phyloP scores from a whole-genome alignment of 1,139 yeast species.

The Nadsonia commutata region DNA sequence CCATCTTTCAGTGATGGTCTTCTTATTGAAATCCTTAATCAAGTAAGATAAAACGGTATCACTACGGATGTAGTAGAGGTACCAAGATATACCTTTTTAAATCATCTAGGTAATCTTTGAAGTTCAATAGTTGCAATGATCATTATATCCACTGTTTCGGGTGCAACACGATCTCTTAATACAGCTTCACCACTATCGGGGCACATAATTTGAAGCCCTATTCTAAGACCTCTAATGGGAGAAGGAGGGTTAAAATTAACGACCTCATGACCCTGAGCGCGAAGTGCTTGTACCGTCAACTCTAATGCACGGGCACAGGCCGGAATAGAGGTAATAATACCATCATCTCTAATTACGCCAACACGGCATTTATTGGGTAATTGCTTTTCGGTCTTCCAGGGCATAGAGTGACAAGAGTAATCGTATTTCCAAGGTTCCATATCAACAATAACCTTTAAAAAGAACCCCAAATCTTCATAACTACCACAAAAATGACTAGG shows the following conservation, averaged over 20 bases:
- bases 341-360: constrained; percentile 32
- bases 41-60: constrained; percentile 29
- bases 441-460: constrained; percentile 40
- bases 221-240: constrained; percentile 25
- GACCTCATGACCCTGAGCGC: constrained; percentile 42
- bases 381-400: constrained; percentile 34
- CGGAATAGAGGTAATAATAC: constrained; percentile 41
- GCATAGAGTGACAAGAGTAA: constrained; percentile 37
- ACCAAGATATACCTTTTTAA: constrained; percentile 25
- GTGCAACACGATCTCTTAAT: constrained; percentile 19
- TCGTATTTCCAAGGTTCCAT: constrained; percentile 57
- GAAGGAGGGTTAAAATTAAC: constrained; percentile 40
- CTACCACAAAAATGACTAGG: constrained; percentile 37
- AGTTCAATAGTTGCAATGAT: constrained; percentile 20
- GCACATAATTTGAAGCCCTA: constrained; percentile 25
- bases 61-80: constrained; percentile 19
- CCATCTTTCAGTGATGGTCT: constrained; percentile 26
- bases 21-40: constrained; percentile 25
- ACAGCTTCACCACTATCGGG: constrained; percentile 24
- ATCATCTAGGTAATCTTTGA: constrained; percentile 22
- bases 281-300: constrained; percentile 31
- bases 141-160: constrained; percentile 20
- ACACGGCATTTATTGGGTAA: constrained; percentile 32
- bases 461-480: constrained; percentile 47
- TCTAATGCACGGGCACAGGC: constrained; percentile 47